Conservation (phyloP, 306 rosid species). For the Cicer pinnatifidum region DNA sequence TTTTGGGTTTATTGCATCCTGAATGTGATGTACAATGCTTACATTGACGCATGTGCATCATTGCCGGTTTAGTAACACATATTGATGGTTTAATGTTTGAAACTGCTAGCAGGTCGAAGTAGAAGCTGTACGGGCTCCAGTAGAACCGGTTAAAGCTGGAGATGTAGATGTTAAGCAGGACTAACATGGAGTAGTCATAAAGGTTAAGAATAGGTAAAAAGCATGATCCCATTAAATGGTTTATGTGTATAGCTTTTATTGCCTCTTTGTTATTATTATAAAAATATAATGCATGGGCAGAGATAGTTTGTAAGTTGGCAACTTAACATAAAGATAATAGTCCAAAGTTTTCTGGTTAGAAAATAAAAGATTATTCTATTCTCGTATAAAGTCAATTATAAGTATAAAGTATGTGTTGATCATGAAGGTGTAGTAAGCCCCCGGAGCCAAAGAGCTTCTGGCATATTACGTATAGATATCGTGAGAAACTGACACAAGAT, state of each 20-base stretch:
- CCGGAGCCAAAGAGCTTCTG: background rate
- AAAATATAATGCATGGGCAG: background rate
- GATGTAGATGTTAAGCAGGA: constrained; percentile 61
- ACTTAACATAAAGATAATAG: background rate
- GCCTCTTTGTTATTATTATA: background rate
- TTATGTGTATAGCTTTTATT: background rate
- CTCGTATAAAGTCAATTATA: background rate
- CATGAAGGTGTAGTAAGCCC: background rate
- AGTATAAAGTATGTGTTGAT: background rate
- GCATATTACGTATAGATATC: no score
- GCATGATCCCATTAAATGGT: background rate
- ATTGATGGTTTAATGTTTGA: constrained; percentile 22
- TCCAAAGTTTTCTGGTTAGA: constrained; percentile 21
- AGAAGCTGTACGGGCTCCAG: constrained; percentile 47
- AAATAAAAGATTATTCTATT: background rate
- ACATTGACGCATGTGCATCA: background rate
- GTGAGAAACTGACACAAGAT: no score
- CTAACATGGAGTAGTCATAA: constrained; percentile 35
- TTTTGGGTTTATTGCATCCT: background rate
- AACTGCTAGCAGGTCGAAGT: constrained; percentile 54
- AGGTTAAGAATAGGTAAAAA: constrained; percentile 2
- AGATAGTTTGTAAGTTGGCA: constrained; percentile 12
- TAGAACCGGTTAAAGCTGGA: constrained; percentile 43
- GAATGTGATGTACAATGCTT: background rate
- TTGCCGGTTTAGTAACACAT: background rate